These are phyloP conservation scores for Grammothele lineata DNA, from an alignment of 768 basidiomycete species.

Conservation along the genomic window DNA sequence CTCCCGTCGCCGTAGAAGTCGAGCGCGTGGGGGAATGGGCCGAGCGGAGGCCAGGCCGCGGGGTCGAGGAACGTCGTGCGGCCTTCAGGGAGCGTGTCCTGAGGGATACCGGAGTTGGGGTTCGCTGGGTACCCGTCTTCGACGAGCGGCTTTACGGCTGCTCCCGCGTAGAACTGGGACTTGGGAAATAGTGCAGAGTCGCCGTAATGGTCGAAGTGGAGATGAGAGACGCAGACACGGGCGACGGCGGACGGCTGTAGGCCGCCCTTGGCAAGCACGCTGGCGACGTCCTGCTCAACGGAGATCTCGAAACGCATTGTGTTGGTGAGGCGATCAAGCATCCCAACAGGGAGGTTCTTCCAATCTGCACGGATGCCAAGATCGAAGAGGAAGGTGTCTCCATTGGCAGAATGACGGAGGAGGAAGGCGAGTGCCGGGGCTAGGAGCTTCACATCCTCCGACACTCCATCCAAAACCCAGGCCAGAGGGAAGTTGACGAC, in stretches of 20 bases:
- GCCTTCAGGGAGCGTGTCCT: slow-evolving; percentile 13
- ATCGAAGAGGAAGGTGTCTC: slow-evolving; percentile 42
- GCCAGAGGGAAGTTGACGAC: slow-evolving; percentile 36
- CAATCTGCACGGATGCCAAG: slow-evolving; percentile 47
- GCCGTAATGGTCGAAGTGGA: slow-evolving; percentile 53
- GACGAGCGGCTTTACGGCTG: slow-evolving; percentile 31
- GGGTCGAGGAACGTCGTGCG: slow-evolving; percentile 21
- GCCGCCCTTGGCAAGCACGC: slow-evolving; percentile 50
- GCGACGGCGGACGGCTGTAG: slow-evolving; percentile 39
- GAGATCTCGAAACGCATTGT: slow-evolving; percentile 4
- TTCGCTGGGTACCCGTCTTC: slow-evolving; percentile 39
- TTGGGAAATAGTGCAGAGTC: slow-evolving; percentile 41
- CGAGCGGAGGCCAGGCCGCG: slow-evolving; percentile 35
- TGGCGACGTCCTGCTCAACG: slow-evolving; percentile 30
- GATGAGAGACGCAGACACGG: slow-evolving; percentile 45
- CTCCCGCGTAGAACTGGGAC: slow-evolving; percentile 47
- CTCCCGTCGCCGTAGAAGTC: slow-evolving; percentile 58
- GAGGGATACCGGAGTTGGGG: slow-evolving; percentile 26
- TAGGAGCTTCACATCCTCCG: slow-evolving; percentile 21
- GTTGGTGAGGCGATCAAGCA: neutral
- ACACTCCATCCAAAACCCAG: slow-evolving; percentile 30
- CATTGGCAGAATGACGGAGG: slow-evolving; percentile 39
- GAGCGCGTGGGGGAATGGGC: slow-evolving; percentile 38
- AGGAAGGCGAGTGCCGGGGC: slow-evolving; percentile 50
- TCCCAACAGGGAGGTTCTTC: slow-evolving; percentile 4